Evolutionary conservation across 805 yeast species (phyloP).

Genomic region (Metschnikowia similis): DNA sequence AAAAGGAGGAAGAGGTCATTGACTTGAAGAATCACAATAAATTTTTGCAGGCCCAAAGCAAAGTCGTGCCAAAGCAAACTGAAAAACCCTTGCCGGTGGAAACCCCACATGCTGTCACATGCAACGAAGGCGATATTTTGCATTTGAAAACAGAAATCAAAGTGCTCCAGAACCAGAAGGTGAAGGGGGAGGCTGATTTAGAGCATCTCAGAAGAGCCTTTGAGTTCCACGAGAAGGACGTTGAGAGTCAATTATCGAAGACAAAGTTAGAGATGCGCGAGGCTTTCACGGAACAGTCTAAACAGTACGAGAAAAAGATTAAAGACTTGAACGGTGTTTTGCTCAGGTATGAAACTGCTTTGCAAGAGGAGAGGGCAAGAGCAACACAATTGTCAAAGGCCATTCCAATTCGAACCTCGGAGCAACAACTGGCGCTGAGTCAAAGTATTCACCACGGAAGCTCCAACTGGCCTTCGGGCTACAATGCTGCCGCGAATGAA

Average conservation of each 20-base stretch:
- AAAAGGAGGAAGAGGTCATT: slow-evolving; percentile 25
- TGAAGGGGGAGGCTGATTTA: slow-evolving; percentile 17
- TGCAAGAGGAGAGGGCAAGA: slow-evolving; percentile 35
- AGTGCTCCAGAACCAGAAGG: slow-evolving; percentile 20
- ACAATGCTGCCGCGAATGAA: neutral
- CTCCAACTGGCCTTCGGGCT: neutral
- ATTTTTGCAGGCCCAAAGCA: neutral
- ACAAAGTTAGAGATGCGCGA: slow-evolving; percentile 27
- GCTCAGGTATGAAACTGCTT: slow-evolving; percentile 28
- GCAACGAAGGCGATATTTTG: neutral
- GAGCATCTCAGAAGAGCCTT: slow-evolving; percentile 10
- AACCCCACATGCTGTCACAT: neutral
- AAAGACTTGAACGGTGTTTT: slow-evolving; percentile 30
- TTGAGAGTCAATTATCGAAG: slow-evolving; percentile 21
- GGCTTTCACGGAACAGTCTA: slow-evolving; percentile 19
- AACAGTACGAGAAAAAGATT: slow-evolving; percentile 31
- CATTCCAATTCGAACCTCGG: slow-evolving; percentile 29
- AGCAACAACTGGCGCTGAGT: slow-evolving; percentile 5
- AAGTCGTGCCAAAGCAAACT: neutral
- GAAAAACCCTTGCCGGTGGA: neutral
- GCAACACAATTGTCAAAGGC: slow-evolving; percentile 35
- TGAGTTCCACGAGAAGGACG: slow-evolving; percentile 16
- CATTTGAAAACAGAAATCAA: slow-evolving; percentile 6
- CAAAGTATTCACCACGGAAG: neutral
- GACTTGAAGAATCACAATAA: neutral